Conservation (phyloP, 2,329 filamentous ascomycete species). For the Delphinella strobiligena region DNA sequence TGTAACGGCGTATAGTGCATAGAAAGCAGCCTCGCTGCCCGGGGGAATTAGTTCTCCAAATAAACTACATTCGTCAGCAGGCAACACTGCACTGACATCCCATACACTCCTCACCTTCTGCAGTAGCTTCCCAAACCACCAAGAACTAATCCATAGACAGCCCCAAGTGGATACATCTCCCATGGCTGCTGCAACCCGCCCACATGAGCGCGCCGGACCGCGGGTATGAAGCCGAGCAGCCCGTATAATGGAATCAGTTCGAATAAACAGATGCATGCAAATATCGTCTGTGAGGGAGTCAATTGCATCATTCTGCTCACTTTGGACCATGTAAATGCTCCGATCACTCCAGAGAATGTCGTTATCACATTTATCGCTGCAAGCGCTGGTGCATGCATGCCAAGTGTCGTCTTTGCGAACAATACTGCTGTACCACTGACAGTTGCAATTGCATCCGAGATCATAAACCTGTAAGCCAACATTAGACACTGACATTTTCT, state of each 20-base stretch:
- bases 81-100: no score
- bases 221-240: slow-evolving; percentile 73
- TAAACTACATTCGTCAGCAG: slow-evolving; percentile 69
- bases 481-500: no score
- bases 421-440: slow-evolving; percentile 89
- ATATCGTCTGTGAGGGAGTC: slow-evolving; percentile 73
- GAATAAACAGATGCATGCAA: slow-evolving; percentile 83
- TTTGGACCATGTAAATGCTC: slow-evolving; percentile 80
- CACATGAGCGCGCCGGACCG: slow-evolving; percentile 61
- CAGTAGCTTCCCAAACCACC: slow-evolving; percentile 91
- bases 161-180: slow-evolving; percentile 92
- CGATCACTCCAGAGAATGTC: slow-evolving; percentile 69
- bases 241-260: slow-evolving; percentile 90
- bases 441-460: slow-evolving; percentile 89
- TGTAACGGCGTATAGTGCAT: slow-evolving; percentile 91
- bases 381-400: slow-evolving; percentile 78
- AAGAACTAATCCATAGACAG: slow-evolving; percentile 84
- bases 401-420: slow-evolving; percentile 85
- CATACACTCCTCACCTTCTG: slow-evolving; percentile 4
- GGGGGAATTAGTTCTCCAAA: slow-evolving; percentile 91
- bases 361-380: slow-evolving; percentile 91
- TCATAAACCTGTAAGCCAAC: no score
- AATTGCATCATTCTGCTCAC: slow-evolving; percentile 60
- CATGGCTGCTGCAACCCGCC: slow-evolving; percentile 83
- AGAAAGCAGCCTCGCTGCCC: slow-evolving; percentile 91